Evolutionary conservation across 768 basidiomycete species (phyloP), one percentile per base, ranked within the genome.

Genomic region (Chlorophyllum brunneum): DNA sequence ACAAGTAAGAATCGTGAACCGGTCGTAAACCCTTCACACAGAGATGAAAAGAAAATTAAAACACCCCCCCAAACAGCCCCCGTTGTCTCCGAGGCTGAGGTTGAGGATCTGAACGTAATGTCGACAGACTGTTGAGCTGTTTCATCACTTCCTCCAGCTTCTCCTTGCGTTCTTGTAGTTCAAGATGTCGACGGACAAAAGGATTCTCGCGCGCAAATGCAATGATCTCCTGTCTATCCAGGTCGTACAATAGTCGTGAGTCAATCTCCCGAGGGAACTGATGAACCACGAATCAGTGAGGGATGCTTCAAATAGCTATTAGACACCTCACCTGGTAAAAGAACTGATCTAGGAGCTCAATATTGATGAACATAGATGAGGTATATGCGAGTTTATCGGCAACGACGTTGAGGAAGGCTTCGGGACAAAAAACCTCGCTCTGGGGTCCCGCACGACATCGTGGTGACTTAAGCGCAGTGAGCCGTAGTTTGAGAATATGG

Each of bases 261-360:
- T 98, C 95, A 53, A 99, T 98, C 70, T 98, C 95, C 27, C 95
- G 85, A 56, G 97, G 95, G 75, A 99, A 98, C 90, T 97, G 56
- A 23, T 9, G 23, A 23, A 44, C 16, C 33, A 11, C 54, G 27
- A 42, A 53, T 43, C 40, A 43, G 37, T 45, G 41, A 22, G n/a
- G 24, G 34, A 27, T 18, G 24, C 43, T n/a, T 10, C 38, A 16
- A 40, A 22, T 38, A 39, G 18, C 29, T 20, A 29, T 15, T n/a
- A 41, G 23, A n/a, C n/a, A 18, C 64, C 79, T 38, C 58, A 90
- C 92, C 77, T 95, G 92, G 63, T 98, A 97, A 76, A 98, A 98
- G 78, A 98, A 99, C 60, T 98, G 95, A 61, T 97, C 95, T 1
- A 98, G 80, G 8, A 99, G 76, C 66, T 99, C 97, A 54, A 99